A percentile compares a stretch with the other conserved stretches of the same genome.
These are phyloP conservation scores for Puccinia coronata DNA, from an alignment of 1,284 basidiomycete genomes.

Conservation along the genomic window DNA sequence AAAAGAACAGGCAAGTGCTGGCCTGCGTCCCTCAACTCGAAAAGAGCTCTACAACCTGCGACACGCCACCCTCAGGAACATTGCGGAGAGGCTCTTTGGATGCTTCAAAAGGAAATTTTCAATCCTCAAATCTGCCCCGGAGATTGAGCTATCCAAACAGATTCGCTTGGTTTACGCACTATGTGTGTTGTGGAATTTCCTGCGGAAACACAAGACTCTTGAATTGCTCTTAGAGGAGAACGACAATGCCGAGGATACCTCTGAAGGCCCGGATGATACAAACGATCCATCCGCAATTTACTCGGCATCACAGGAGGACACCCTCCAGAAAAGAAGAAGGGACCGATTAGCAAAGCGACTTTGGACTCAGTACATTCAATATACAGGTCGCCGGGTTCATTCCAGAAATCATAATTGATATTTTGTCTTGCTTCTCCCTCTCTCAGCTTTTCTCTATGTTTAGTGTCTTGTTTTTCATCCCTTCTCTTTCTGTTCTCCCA, in stretches of 20 bases:
- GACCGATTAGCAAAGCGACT: too few relatives aligned
- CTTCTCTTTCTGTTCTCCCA: too few relatives aligned
- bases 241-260: neutral
- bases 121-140: neutral
- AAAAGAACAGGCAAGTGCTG: neutral
- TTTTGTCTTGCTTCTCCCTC: too few relatives aligned
- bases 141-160: neutral
- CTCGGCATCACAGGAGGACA: too few relatives aligned
- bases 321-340: too few relatives aligned
- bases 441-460: too few relatives aligned
- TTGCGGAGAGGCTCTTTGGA: neutral
- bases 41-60: neutral
- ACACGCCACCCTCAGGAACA: neutral
- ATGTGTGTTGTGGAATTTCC: neutral
- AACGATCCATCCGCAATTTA: too few relatives aligned
- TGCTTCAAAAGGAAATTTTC: neutral
- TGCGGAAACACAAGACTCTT: neutral
- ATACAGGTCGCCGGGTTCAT: too few relatives aligned
- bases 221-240: neutral
- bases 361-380: too few relatives aligned
- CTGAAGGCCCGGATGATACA: neutral
- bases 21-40: neutral
- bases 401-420: too few relatives aligned
- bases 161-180: neutral
- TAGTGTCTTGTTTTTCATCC: too few relatives aligned